phyloP scores from a whole-genome alignment of 225 moss, liverwort and hornwort genomes.

The Lunularia cruciata region DNA sequence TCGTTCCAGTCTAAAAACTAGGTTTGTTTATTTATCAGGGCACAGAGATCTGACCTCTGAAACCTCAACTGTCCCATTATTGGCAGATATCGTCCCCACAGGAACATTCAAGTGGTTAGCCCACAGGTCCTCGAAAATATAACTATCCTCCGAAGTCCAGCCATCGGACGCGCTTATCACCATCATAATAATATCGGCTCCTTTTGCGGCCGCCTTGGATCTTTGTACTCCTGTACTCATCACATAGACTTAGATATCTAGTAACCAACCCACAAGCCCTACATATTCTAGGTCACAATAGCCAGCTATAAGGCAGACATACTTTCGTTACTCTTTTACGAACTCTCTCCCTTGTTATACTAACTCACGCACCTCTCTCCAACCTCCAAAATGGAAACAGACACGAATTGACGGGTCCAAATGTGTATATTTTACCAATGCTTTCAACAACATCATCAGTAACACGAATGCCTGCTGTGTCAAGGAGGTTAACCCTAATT shows the following conservation, averaged over 20 bases:
- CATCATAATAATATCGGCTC: conserved; percentile 81
- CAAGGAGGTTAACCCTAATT: conserved; percentile 80
- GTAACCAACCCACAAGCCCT: no score
- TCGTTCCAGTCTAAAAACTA: not conserved
- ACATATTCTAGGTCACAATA: no score
- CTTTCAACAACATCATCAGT: conserved; percentile 81
- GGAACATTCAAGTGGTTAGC: conserved; percentile 15
- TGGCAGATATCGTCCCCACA: conserved; percentile 2
- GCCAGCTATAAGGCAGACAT: not conserved
- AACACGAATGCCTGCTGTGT: conserved; percentile 91
- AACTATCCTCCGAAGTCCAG: conserved; percentile 66
- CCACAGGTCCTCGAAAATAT: conserved; percentile 65
- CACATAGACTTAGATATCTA: not conserved
- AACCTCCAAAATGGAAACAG: not conserved
- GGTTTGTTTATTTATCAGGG: not conserved
- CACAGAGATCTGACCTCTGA: conserved; percentile 12
- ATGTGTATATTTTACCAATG: conserved; percentile 49
- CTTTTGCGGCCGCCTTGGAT: conserved; percentile 79
- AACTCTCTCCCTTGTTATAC: not conserved
- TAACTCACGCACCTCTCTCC: not conserved
- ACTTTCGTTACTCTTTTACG: not conserved
- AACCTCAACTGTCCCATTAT: not conserved
- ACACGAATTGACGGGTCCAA: not conserved
- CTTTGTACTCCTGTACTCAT: conserved; percentile 70
- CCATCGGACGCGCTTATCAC: conserved; percentile 95